These are phyloP conservation scores for Ministeria vibrans DNA, from an alignment of 78 protist genomes.

Conservation along the genomic window DNA sequence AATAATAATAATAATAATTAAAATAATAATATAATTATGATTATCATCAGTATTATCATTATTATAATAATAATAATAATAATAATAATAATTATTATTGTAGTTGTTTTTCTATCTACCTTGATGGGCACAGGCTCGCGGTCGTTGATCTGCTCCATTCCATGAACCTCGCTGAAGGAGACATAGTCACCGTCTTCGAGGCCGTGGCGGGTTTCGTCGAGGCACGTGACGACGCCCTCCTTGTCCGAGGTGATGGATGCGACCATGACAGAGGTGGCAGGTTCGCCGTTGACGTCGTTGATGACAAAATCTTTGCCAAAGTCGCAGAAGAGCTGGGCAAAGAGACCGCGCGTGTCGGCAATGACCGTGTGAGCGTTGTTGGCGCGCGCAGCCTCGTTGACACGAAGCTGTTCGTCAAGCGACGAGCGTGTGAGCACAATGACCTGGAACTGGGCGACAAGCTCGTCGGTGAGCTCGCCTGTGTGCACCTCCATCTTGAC, in stretches of 20 bases:
- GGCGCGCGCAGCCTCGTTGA: conserved; percentile 56
- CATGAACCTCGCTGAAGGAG: conserved; percentile 73
- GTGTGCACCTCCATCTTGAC: conserved; percentile 41
- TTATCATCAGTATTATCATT: too few relatives aligned
- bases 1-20: too few relatives aligned
- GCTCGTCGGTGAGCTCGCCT: conserved; percentile 39
- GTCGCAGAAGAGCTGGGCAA: conserved; percentile 74
- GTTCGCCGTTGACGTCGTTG: conserved; percentile 80
- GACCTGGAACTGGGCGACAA: conserved; percentile 27
- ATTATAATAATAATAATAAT: too few relatives aligned
- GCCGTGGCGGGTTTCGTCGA: conserved; percentile 72
- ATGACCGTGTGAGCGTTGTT: conserved; percentile 35
- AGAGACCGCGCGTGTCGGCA: conserved; percentile 66
- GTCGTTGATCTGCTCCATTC: conserved; percentile 82
- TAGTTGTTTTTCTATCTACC: too few relatives aligned
- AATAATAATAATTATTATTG: too few relatives aligned
- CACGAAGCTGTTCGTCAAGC: conserved; percentile 16
- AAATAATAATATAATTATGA: too few relatives aligned
- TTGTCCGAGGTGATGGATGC: conserved; percentile 45
- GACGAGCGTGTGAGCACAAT: conserved; percentile 39
- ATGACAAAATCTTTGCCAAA: conserved; percentile 76
- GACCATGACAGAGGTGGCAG: conserved; percentile 50
- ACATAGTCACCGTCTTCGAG: conserved; percentile 80
- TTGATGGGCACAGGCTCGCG: conserved; percentile 20
- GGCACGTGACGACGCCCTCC: conserved; percentile 61